These are phyloP conservation scores for Porcisia deanei DNA, from an alignment of 208 protist species.

Conservation along the genomic window DNA sequence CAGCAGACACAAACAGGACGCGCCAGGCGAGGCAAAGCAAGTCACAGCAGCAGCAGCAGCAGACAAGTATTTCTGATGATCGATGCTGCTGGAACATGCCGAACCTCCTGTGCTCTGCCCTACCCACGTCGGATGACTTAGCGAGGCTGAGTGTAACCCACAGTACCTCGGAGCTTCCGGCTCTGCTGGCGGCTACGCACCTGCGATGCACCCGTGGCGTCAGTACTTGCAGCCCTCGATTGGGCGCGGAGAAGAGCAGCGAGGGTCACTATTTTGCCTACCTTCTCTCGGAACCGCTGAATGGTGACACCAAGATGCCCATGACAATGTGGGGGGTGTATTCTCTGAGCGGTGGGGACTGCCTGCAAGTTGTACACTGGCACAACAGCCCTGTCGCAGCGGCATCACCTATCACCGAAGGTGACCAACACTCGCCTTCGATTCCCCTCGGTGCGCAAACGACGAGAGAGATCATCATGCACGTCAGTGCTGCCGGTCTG, in stretches of 20 bases:
- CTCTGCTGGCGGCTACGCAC: background rate
- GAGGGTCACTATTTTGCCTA: constrained; percentile 5
- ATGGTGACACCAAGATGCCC: background rate
- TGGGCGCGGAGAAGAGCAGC: background rate
- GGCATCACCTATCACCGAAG: background rate
- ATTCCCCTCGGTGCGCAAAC: background rate
- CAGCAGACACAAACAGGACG: background rate
- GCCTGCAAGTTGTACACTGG: constrained; percentile 26
- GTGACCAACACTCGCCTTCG: background rate
- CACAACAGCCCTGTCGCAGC: background rate
- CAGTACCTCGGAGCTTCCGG: background rate
- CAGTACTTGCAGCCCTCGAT: background rate
- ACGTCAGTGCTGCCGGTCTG: constrained; percentile 14
- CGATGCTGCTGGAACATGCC: background rate
- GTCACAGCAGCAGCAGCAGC: constrained; percentile 1
- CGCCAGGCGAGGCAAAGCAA: background rate
- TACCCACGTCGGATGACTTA: background rate
- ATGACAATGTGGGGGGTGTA: constrained; percentile 13
- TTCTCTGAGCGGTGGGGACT: background rate
- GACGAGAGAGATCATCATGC: constrained; percentile 25
- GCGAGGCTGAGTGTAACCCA: background rate
- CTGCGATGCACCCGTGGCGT: background rate
- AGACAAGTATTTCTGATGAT: background rate
- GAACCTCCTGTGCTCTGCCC: constrained; percentile 4
- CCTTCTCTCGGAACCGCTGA: background rate